These are phyloP conservation scores for Aplosporella prunicola DNA, from an alignment of 2,329 filamentous ascomycete species.

Conservation along the genomic window DNA sequence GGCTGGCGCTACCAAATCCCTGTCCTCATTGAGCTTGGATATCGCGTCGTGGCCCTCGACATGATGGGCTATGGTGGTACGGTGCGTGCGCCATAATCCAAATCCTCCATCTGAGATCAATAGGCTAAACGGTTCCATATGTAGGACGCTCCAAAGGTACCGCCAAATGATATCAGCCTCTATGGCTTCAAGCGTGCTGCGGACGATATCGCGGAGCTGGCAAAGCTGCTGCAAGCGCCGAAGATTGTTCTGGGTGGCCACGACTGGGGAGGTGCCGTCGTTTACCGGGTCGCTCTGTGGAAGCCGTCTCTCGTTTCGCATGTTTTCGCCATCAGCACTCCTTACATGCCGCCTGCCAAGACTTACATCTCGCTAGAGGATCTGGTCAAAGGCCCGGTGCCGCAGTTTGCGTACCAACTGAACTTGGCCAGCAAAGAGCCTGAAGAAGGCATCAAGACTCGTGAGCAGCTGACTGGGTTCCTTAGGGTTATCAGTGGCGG, in stretches of 20 bases:
- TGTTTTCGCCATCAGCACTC: constrained; percentile 74
- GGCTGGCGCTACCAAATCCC: constrained; percentile 91
- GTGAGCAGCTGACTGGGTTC: constrained; percentile 58
- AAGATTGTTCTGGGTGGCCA: constrained; percentile 77
- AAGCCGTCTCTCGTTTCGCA: constrained; percentile 61
- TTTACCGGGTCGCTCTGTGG: constrained; percentile 66
- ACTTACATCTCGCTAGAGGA: constrained; percentile 49
- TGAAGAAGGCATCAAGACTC: constrained; percentile 38
- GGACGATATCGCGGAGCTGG: constrained; percentile 66
- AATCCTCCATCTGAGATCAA: neutral
- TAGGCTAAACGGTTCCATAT: neutral
- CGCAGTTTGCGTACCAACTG: constrained; percentile 75
- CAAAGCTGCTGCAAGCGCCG: constrained; percentile 45
- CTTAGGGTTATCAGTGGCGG: constrained; percentile 65
- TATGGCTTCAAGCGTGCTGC: constrained; percentile 67
- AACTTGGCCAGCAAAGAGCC: constrained; percentile 53
- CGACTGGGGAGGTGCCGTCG: constrained; percentile 77
- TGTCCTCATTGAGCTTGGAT: constrained; percentile 57
- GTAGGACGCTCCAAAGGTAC: constrained; percentile 39
- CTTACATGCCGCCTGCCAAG: constrained; percentile 51
- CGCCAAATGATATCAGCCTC: constrained; percentile 50
- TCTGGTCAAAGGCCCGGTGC: constrained; percentile 48
- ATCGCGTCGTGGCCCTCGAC: constrained; percentile 75
- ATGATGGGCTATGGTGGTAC: constrained; percentile 80
- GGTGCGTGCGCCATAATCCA: constrained; percentile 32